Base-by-base conservation (phyloP, 352 stramenopile species). In the Globisporangium spiculum region DNA sequence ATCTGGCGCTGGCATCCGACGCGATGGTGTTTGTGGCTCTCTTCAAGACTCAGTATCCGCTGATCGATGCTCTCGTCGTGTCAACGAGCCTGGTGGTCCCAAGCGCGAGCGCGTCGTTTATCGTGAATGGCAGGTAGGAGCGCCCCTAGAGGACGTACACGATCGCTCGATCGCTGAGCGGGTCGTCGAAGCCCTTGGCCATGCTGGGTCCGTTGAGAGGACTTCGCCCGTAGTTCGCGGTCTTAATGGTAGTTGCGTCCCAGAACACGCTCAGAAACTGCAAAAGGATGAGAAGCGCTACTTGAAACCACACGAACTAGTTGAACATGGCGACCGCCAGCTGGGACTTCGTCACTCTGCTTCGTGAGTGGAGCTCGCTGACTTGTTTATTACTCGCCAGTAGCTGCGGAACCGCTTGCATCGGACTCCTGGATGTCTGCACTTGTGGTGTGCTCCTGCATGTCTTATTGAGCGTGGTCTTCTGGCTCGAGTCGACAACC, bases 131-230 rank as follows among this genome's bases (percentile, higher is more conserved):
- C 30, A 77, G 71, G 60, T 86, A 86, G 20, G 77, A 66, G 0
- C 74, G 65, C 1, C 79, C 79, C 20, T 80, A 60, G 4, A 80
- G 66, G 1, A 74, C 68, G 52, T 78, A 88, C n/a, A 76, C 76
- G 26, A 90, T 30, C 9, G 73, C 5, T 7, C 82, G 80, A 60
- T 87, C 82, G 1, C 75, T 83, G 55, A 73, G 77, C 6, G 73
- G 75, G 53, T 80, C 78, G 46, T 88, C 82, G 26, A 53, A 52
- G 8, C 57, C 58, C 16, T 9, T 52, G 48, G 52, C 24, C 30
- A 26, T 20, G 7, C 32, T 18, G 8, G 48, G 27, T 7, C 60
- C 60, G 18, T 59, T 26, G 41, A 64, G 38, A 20, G 56, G 64
- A 27, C 38, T 48, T n/a, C 38, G 41, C 20, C 54, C 27, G 27